Base-by-base conservation (phyloP, 1,284 basidiomycete genomes). In the Grifola frondosa region DNA sequence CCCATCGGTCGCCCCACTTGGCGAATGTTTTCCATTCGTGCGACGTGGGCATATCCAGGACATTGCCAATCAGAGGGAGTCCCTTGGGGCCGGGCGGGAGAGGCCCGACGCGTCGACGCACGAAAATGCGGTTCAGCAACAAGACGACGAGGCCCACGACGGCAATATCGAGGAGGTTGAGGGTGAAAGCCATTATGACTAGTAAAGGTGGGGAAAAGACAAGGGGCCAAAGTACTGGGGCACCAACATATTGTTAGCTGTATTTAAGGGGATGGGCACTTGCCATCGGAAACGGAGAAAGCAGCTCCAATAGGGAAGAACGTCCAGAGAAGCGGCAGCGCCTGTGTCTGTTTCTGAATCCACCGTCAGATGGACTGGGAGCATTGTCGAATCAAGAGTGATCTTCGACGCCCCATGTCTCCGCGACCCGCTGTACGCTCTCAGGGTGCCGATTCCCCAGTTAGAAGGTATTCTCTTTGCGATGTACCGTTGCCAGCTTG, bases 11-110 rank as follows among this genome's bases (percentile, higher is more conserved):
- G 16, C 55, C 54, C 63, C 62, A 66, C 30, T 57, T 33, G 2
- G 56, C 46, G 41, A 61, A 66, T 6, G 51, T 60, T 26, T 49
- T 38, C 63, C 63, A 64, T 26, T 59, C 56, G 17, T 57, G 50
- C 19, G 39, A 42, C 6, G 50, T 40, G 7, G 64, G 64, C 50
- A 64, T 58, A 37, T 66, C 62, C 21, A 63, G 42, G 12, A 62
- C 37, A 47, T 67, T 67, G 10, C 65, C 63, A 19, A 65, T 49
- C 35, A 65, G 7, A 1, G 63, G 63, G 20, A 58, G 51, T 1
- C 60, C 59, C 41, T 49, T 57, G 2, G 64, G 64, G 34, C 64
- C 64, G 9, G 64, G 64, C 6, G 63, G 63, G 31, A 61, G 51
- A 42, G 45, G 43, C 7, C 48, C 43, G 13, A 30, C 24, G 13